Base-by-base conservation (phyloP, 2,329 filamentous ascomycete species). In the Hirsutella minnesotensis region DNA sequence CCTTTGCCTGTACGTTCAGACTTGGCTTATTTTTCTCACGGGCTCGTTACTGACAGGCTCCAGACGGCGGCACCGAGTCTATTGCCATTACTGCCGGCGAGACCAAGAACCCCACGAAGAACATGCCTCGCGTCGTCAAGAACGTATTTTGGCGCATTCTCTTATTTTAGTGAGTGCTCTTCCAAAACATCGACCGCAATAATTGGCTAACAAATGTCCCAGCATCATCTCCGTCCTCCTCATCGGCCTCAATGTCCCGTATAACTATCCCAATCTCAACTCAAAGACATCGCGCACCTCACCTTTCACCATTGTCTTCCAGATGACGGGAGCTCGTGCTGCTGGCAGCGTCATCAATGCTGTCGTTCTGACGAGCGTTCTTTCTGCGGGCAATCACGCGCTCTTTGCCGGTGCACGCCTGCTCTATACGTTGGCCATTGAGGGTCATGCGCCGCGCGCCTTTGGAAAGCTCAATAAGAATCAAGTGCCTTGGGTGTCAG, bases 11-110 rank as follows among this genome's bases (percentile, higher is more conserved):
- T 63, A 29, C 31, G 43, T 38, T n/a, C n/a, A n/a, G n/a, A n/a
- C 9, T 27, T 7, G 7, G 15, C 18, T 21, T 12, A 18, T 21
- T 4, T 15, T 15, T 3, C 15, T 4, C 3, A 20, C 21, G 18
- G 3, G 21, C 44, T 36, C 7, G 31, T 9, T 15, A 18, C 16
- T 20, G 27, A 36, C 27, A 8, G 10, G 27, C 5, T 13, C 4
- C 9, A 62, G 59, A 61, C 29, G 59, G 59, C 29, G 79, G 77
- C 41, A 80, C 76, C 3, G 78, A 81, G 56, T 75, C 71, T 29
- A 79, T 82, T 39, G 77, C 76, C 40, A 77, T 82, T 44, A 81
- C 79, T 0, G 78, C 78, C 1, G 78, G 78, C 36, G 79, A 83
- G 56, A 81, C 79, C 2, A 75, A 73, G 49, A 68, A 81, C 49